Conservation (phyloP, 2,329 filamentous ascomycete genomes). For the Ascochyta fabae region DNA sequence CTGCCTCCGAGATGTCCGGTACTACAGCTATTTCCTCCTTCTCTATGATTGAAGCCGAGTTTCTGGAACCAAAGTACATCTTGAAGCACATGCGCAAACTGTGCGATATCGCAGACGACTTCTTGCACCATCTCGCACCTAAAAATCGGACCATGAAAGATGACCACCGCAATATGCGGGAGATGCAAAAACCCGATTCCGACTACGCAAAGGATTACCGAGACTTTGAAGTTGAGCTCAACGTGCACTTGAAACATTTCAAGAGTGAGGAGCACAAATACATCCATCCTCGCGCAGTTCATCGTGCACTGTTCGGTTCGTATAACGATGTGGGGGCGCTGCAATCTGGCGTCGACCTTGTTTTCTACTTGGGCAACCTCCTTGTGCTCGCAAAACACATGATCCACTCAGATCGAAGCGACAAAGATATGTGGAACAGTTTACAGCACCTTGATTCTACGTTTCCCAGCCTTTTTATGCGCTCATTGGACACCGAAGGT, state of each 20-base stretch:
- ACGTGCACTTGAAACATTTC: slow-evolving; percentile 46
- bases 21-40: slow-evolving; percentile 57
- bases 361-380: slow-evolving; percentile 56
- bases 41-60: slow-evolving; percentile 52
- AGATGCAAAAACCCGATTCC: slow-evolving; percentile 47
- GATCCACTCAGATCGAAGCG: slow-evolving; percentile 36
- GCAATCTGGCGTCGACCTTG: slow-evolving; percentile 45
- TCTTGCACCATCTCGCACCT: slow-evolving; percentile 41
- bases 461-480: slow-evolving; percentile 47
- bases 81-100: slow-evolving; percentile 51
- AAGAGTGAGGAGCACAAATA: slow-evolving; percentile 49
- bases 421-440: slow-evolving; percentile 38
- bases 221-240: slow-evolving; percentile 43
- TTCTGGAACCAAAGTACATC: slow-evolving; percentile 52
- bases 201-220: slow-evolving; percentile 48
- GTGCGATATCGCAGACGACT: slow-evolving; percentile 34
- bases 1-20: slow-evolving; percentile 53
- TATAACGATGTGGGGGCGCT: slow-evolving; percentile 24
- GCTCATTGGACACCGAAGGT: slow-evolving; percentile 21
- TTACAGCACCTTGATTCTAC: slow-evolving; percentile 42
- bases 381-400: slow-evolving; percentile 51
- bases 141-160: slow-evolving; percentile 28
- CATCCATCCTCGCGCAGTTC: slow-evolving; percentile 48
- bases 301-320: slow-evolving; percentile 49
- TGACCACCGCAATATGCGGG: slow-evolving; percentile 32